A percentile compares a stretch with the other conserved stretches of the same genome.
These are phyloP conservation scores for Gypsophila paniculata DNA, from an alignment of 179 eudicot genomes.

Conservation along the genomic window DNA sequence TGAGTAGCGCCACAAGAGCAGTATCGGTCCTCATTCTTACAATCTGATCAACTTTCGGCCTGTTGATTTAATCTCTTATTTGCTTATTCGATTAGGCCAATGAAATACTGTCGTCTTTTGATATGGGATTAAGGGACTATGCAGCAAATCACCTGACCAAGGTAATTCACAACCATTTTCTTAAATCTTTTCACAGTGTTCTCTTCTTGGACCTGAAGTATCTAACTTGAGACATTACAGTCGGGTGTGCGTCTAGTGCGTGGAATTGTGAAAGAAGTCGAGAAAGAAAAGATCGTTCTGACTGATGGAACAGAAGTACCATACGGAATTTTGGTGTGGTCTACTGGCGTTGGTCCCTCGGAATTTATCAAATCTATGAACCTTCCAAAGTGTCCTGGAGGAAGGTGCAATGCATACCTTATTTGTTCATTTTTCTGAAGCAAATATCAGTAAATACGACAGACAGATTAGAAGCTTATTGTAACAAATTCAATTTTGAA, in stretches of 20 bases:
- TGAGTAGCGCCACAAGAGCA: background rate
- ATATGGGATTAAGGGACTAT: constrained; percentile 72
- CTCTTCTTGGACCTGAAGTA: background rate
- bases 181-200: background rate
- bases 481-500: background rate
- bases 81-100: constrained; percentile 48
- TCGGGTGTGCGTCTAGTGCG: constrained; percentile 68
- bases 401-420: constrained; percentile 45
- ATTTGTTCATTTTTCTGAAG: too few species aligned
- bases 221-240: constrained; percentile 29
- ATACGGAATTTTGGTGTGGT: constrained; percentile 85
- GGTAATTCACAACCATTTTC: constrained; percentile 33
- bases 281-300: constrained; percentile 56
- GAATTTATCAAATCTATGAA: constrained; percentile 55
- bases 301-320: constrained; percentile 84
- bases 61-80: background rate
- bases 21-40: background rate
- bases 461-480: background rate
- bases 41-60: background rate
- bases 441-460: background rate
- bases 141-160: constrained; percentile 78
- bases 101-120: constrained; percentile 87
- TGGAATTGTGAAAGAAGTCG: constrained; percentile 83
- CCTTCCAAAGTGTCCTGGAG: constrained; percentile 76
- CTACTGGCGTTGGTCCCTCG: constrained; percentile 93